Evolutionary conservation across 495 filamentous ascomycete species (phyloP), one percentile per base, ranked within the genome.

Genomic region (Hypoxylon fragiforme): DNA sequence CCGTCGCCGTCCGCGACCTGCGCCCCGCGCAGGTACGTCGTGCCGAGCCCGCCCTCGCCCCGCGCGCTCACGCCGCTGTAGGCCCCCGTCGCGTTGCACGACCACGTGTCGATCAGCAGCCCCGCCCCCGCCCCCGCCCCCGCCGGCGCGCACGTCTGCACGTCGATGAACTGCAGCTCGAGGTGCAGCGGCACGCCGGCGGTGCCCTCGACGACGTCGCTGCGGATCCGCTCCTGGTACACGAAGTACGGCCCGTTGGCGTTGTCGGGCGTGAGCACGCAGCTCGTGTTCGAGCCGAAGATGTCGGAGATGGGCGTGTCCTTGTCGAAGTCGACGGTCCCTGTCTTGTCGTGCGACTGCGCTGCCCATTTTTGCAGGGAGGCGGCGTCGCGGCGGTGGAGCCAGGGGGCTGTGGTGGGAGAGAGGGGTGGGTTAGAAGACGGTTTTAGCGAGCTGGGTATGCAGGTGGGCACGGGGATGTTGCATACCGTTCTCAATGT

Each of bases 81-180:
- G 19, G 74, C 73, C 24, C 80, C 81, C 1, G 79, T 83, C n/a
- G 82, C 54, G 53, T 84, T 84, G 68, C 73, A 77, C 35, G 70
- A 70, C 82, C 82, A 85, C 12, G 81, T 71, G 54, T 86, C 82
- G 54, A 77, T 70, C 40, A 76, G 77, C 2, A 85, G 59, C 37
- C 71, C 65, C 8, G 69, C 55, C n/a, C n/a, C n/a, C n/a, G n/a
- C n/a, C n/a, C n/a, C n/a, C n/a, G n/a, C n/a, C n/a, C n/a, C n/a
- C 12, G 79, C 71, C 0, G 79, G 76, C 62, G 79, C 71, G 65
- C 83, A 86, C 44, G 74, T 80, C 28, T 73, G 65, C 16, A 78
- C 69, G 53, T 85, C 77, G 53, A 85, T 73, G 66, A 82, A 79
- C 45, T 84, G 80, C 9, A 75, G 62, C 22, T 85, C 81, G 7